These are phyloP conservation scores for Thozetella sp. DNA, from an alignment of 495 filamentous ascomycete genomes.

Conservation along the genomic window DNA sequence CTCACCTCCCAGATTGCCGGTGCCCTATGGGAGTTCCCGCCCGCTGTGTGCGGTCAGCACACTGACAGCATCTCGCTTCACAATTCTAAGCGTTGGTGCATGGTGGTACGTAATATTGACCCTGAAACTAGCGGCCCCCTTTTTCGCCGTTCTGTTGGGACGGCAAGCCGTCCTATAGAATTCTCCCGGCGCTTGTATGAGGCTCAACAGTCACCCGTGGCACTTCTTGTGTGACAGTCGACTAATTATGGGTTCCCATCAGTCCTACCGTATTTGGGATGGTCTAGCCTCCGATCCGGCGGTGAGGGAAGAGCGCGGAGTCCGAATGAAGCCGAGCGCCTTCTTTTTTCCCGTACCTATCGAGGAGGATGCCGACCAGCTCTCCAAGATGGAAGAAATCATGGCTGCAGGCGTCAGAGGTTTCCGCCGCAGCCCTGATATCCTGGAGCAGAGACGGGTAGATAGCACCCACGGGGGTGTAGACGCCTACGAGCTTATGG, in stretches of 20 bases:
- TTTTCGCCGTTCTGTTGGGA: too few species aligned
- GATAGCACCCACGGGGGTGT: constrained; percentile 37
- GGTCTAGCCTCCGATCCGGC: not conserved
- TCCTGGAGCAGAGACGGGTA: constrained; percentile 30
- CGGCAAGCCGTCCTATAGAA: too few species aligned
- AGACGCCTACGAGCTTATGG: constrained; percentile 48
- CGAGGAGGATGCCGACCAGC: not conserved
- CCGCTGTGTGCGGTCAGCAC: constrained; percentile 49
- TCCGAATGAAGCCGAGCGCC: not conserved
- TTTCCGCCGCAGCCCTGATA: not conserved
- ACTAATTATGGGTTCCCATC: too few species aligned
- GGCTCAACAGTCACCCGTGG: too few species aligned
- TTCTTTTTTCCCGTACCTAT: not conserved
- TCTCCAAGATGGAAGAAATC: not conserved
- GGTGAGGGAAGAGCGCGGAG: constrained; percentile 15
- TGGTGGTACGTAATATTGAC: too few species aligned
- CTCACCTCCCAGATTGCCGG: constrained; percentile 54
- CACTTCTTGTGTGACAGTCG: too few species aligned
- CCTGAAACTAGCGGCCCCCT: too few species aligned
- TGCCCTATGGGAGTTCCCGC: constrained; percentile 54
- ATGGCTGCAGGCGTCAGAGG: not conserved
- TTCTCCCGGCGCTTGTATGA: too few species aligned
- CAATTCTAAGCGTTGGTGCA: constrained; percentile 43
- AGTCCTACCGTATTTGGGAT: not conserved
- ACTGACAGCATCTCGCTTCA: constrained; percentile 38